These are phyloP conservation scores for Pilatotrama ljubarskyi DNA, from an alignment of 768 basidiomycete species.

Conservation along the genomic window DNA sequence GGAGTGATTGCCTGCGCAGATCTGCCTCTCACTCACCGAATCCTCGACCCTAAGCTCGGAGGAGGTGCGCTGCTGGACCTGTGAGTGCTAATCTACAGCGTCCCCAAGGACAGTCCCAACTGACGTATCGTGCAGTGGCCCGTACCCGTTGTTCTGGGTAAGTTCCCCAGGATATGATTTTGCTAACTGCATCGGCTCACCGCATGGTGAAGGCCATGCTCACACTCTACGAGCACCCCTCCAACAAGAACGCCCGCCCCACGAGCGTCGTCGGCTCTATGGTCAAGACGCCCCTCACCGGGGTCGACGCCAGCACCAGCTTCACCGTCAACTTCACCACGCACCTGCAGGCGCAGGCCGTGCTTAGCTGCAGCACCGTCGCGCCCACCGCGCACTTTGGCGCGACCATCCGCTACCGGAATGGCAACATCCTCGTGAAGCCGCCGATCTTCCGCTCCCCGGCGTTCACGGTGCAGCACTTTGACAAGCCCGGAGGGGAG, in stretches of 20 bases:
- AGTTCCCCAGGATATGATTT: constrained; percentile 13
- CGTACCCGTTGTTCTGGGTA: constrained; percentile 83
- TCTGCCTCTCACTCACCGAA: constrained; percentile 67
- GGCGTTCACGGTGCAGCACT: constrained; percentile 64
- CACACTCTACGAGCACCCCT: constrained; percentile 74
- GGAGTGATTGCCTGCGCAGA: constrained; percentile 41
- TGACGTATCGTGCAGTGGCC: constrained; percentile 49
- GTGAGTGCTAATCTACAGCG: constrained; percentile 41
- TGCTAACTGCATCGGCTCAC: not conserved
- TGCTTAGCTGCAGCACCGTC: constrained; percentile 70
- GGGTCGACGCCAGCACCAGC: constrained; percentile 76
- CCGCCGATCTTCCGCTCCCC: constrained; percentile 68
- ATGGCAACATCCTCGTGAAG: constrained; percentile 64
- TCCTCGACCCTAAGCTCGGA: constrained; percentile 76
- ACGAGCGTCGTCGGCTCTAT: constrained; percentile 66
- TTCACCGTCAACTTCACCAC: constrained; percentile 71
- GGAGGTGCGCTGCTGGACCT: constrained; percentile 85
- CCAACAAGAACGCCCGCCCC: constrained; percentile 62
- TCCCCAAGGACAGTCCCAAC: no score
- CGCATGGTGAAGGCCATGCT: constrained; percentile 62
- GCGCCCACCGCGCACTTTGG: constrained; percentile 47
- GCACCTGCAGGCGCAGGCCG: constrained; percentile 68
- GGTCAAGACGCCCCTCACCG: constrained; percentile 73
- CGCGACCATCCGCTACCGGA: constrained; percentile 71
- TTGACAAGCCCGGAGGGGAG: constrained; percentile 46